Evolutionary conservation across 2,329 filamentous ascomycete genomes (phyloP).

Genomic region (Zasmidium angulare): DNA sequence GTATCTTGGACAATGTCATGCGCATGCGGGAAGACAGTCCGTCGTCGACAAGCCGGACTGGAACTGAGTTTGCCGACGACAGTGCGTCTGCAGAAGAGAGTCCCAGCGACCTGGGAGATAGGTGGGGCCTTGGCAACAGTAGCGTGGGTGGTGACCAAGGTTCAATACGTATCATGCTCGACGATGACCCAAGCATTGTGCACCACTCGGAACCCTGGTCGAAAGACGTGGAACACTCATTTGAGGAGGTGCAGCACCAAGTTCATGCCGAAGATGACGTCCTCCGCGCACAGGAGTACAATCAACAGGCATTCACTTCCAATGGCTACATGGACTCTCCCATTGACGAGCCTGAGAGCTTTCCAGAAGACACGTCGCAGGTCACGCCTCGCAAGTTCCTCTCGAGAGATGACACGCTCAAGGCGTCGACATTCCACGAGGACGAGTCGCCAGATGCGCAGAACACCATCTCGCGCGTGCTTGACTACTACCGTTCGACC

Average conservation of each 20-base stretch:
- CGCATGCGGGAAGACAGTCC: constrained; percentile 33
- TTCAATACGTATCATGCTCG: constrained; percentile 38
- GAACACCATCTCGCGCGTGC: constrained; percentile 20
- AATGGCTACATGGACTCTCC: constrained; percentile 29
- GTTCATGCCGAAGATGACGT: constrained; percentile 14
- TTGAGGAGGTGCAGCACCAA: constrained; percentile 14
- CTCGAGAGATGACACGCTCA: constrained; percentile 27
- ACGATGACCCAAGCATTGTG: constrained; percentile 26
- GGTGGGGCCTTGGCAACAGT: constrained; percentile 27
- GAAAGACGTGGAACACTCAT: constrained; percentile 19
- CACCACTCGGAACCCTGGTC: constrained; percentile 23
- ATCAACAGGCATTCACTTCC: constrained; percentile 22
- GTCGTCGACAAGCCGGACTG: constrained; percentile 30
- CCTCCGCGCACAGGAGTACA: constrained; percentile 21
- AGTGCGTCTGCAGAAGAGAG: constrained; percentile 27
- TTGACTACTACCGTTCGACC: constrained; percentile 32
- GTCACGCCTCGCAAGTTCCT: constrained; percentile 29
- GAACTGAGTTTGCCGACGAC: constrained; percentile 35
- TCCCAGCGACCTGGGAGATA: constrained; percentile 26
- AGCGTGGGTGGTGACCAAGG: constrained; percentile 28
- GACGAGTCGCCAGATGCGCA: constrained; percentile 13
- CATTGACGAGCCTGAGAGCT: constrained; percentile 14
- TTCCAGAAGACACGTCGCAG: constrained; percentile 21
- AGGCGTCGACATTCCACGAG: constrained; percentile 16
- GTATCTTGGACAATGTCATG: constrained; percentile 34